These are phyloP conservation scores for Gossypium schwendimanii DNA, from an alignment of 441 rosid genomes.

Conservation along the genomic window DNA sequence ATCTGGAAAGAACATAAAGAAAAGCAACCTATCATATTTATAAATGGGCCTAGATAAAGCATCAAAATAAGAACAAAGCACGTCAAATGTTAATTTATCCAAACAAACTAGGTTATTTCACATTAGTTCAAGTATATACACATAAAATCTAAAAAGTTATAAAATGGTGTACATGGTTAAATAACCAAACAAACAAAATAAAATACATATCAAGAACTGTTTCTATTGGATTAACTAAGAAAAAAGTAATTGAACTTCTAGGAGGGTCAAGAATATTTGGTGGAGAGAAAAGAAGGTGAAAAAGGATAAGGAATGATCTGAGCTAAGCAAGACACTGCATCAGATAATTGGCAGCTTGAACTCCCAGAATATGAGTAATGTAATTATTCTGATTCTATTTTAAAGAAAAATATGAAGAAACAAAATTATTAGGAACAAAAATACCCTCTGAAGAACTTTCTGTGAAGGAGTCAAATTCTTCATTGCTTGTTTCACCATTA, in stretches of 20 bases:
- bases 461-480: conserved; percentile 76
- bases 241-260: neutral
- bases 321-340: conserved; percentile 5
- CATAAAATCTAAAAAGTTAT: neutral
- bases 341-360: neutral
- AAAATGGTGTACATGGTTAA: neutral
- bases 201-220: neutral
- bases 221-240: neutral
- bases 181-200: neutral
- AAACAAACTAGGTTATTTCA: neutral
- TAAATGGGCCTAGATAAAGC: neutral
- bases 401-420: neutral
- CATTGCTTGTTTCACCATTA: conserved; percentile 93
- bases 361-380: conserved; percentile 5
- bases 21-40: conserved; percentile 9
- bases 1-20: conserved; percentile 52
- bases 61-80: neutral
- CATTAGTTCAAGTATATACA: neutral
- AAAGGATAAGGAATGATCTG: neutral
- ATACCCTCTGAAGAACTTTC: conserved; percentile 83
- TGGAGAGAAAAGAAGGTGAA: neutral
- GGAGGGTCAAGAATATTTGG: neutral
- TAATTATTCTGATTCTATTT: neutral
- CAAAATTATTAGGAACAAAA: conserved; percentile 10
- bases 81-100: neutral